Conservation (phyloP, 345 rosid genomes). For the Salix koriyanagi region DNA sequence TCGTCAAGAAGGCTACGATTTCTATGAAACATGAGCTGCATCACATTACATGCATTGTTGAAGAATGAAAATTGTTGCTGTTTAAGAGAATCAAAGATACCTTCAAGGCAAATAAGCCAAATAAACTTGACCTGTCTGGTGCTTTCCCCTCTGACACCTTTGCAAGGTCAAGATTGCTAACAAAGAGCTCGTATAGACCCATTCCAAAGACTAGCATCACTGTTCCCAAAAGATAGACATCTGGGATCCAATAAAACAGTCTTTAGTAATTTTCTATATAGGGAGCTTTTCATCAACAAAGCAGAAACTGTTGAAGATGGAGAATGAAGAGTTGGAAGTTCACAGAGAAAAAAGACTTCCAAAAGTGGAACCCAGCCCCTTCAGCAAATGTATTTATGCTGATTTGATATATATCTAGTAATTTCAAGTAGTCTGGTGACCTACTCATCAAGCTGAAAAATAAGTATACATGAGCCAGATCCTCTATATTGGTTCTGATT, state of each 20-base stretch:
- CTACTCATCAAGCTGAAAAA: neutral
- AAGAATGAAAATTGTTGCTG: too few relatives aligned
- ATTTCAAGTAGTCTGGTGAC: neutral
- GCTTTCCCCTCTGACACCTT: conserved; percentile 33
- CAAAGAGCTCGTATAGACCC: conserved; percentile 93
- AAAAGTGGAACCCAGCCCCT: too few relatives aligned
- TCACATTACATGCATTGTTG: too few relatives aligned
- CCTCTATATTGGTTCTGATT: neutral
- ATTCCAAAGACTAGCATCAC: conserved; percentile 93
- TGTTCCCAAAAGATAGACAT: conserved; percentile 86
- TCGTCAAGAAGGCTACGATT: neutral
- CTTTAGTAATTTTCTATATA: too few relatives aligned
- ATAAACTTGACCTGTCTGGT: conserved; percentile 54
- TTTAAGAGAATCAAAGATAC: conserved; percentile 23
- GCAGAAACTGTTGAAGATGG: too few relatives aligned
- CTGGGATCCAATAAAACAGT: conserved; percentile 26
- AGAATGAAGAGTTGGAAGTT: too few relatives aligned
- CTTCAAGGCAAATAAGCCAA: conserved; percentile 71
- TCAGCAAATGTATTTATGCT: too few relatives aligned
- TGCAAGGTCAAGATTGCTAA: conserved; percentile 66
- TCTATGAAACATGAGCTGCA: too few relatives aligned
- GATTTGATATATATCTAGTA: neutral
- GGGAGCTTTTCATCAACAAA: too few relatives aligned
- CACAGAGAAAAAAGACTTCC: too few relatives aligned
- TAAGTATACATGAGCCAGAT: neutral